phyloP scores from a whole-genome alignment of 225 moss, liverwort and hornwort species.

The Pseudoscleropodium purum region DNA sequence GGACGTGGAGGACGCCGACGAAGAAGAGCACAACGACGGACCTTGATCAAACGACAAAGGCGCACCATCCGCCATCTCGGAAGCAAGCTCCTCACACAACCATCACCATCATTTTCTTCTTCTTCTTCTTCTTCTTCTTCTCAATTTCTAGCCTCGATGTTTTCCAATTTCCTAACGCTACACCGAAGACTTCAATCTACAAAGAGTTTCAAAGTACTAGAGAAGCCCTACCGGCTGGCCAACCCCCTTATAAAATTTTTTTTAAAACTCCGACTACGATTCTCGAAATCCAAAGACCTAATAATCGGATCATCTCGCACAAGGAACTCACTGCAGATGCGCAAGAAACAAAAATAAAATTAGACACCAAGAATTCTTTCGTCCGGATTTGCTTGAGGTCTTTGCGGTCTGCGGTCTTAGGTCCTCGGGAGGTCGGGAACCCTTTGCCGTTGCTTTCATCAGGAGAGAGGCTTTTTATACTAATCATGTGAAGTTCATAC shows the following conservation, averaged over 20 bases:
- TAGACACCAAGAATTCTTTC: background rate
- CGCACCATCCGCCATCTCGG: conserved; percentile 22
- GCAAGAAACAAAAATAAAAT: background rate
- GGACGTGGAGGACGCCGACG: conserved; percentile 4
- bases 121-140: background rate
- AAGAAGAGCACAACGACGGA: background rate
- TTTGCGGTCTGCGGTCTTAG: background rate
- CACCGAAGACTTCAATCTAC: background rate
- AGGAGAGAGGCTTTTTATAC: background rate
- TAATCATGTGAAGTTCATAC: background rate
- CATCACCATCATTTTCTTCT: background rate
- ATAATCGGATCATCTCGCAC: background rate
- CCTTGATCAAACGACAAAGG: background rate
- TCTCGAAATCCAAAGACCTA: background rate
- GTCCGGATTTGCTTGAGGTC: background rate
- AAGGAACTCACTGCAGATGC: background rate
- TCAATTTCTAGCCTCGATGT: background rate
- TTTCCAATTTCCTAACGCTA: background rate
- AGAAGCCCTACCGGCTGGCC: background rate
- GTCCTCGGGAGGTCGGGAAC: background rate
- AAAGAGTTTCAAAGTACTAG: background rate
- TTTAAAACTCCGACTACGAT: no score
- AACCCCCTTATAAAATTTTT: background rate
- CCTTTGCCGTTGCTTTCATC: background rate
- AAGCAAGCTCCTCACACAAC: background rate